Base-by-base conservation (phyloP, 208 protist genomes). In the Wallacemonas rigidus region DNA sequence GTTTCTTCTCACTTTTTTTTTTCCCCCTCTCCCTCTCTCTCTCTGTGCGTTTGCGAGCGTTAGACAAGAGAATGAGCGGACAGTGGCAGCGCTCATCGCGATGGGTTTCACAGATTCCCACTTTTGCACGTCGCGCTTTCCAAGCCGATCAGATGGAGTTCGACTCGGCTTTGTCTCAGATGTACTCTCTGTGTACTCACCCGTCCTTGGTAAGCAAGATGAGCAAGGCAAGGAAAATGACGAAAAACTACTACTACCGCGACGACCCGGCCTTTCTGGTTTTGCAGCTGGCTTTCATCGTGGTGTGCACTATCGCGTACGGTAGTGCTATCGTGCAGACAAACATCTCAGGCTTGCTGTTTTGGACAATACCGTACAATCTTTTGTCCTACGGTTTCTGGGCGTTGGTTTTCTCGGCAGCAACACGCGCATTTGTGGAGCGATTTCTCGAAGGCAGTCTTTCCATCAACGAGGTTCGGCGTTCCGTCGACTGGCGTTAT, bases 241-340 rank as follows among this genome's bases (percentile, higher is more conserved):
- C 97, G 38, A 99, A 99, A 85, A 98, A 98, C 65, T 97, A 98
- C 70, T 99, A 98, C 86, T 92, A 98, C 44, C 87, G 98, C 50
- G 98, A 99, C 81, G 98, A 99, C 73, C 98, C 98, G 9, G 98
- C 97, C 0, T 99, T 99, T 80, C 70, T 98, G 38, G 94, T 98
- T 54, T 73, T 99, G 36, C 95, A 98, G 47, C 56, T 98, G 36
- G 43, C 88, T 17, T 96, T 97, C 54, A 70, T 98, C 41, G 62
- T 82, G 11, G 75, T 98, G 17, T 76, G 71, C 26, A 80, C 81
- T 36, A 38, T 90, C 35, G 83, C 88, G 35, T 94, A 91, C 45
- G 82, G 81, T 36, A 44, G 90, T 39, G 36, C 76, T 45, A 51
- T 82, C 56, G 38, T 43, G 64, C n/a, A 17, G 67, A 17, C 71